Conservation (phyloP, 306 rosid species). For the Pyrus bretschneideri region DNA sequence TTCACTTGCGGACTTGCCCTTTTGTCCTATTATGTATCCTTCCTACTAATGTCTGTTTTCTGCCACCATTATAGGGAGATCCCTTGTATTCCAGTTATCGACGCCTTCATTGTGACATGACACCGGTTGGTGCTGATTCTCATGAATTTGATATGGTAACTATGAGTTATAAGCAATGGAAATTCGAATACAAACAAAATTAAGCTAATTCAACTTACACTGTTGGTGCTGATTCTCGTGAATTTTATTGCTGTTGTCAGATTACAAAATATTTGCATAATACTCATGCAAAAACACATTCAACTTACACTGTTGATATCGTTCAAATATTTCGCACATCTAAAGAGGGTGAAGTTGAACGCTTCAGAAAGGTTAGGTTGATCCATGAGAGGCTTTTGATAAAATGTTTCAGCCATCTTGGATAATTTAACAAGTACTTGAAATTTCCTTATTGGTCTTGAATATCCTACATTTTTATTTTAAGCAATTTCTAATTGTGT, state of each 20-base stretch:
- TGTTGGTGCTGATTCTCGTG: too few species aligned
- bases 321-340: slow-evolving; percentile 62
- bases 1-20: slow-evolving; percentile 6
- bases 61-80: slow-evolving; percentile 54
- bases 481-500: not conserved
- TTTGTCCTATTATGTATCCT: not conserved
- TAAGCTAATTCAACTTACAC: not conserved
- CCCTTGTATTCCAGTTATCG: slow-evolving; percentile 66
- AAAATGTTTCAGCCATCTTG: not conserved
- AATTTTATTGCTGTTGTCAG: slow-evolving; percentile 28
- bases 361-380: slow-evolving; percentile 59
- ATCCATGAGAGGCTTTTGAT: slow-evolving; percentile 4
- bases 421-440: slow-evolving; percentile 3
- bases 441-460: not conserved
- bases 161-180: not conserved
- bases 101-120: slow-evolving; percentile 67
- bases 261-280: slow-evolving; percentile 68
- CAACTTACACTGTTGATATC: slow-evolving; percentile 64
- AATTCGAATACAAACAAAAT: not conserved
- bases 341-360: slow-evolving; percentile 66
- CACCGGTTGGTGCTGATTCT: slow-evolving; percentile 48
- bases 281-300: slow-evolving; percentile 87
- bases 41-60: slow-evolving; percentile 13
- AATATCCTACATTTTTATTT: not conserved
- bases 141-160: slow-evolving; percentile 78